Conservation (phyloP, 1,139 yeast species). For the Debaryomyces psychrophilus region DNA sequence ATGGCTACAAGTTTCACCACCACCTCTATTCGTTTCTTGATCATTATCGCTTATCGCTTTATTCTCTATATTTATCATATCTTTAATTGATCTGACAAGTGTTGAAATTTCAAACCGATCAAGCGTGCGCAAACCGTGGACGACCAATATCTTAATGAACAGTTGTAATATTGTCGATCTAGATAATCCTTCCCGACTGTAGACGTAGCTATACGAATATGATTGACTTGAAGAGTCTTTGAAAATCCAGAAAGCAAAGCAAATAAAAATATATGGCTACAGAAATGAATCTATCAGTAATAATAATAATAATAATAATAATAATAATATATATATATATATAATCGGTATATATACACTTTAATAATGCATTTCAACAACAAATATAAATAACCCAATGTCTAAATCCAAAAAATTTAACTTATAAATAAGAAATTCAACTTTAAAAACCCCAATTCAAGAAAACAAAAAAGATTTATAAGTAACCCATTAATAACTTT, state of each 20-base stretch:
- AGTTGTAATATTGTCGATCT: not conserved
- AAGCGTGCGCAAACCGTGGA: slow-evolving; percentile 1
- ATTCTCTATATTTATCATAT: not conserved
- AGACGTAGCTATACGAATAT: too few relatives aligned
- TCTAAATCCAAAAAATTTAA: slow-evolving; percentile 39
- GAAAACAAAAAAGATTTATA: slow-evolving; percentile 30
- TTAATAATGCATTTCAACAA: slow-evolving; percentile 26
- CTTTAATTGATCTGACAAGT: not conserved
- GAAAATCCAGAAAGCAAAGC: too few relatives aligned
- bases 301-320: slow-evolving; percentile 2
- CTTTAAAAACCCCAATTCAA: slow-evolving; percentile 27
- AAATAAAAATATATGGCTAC: not conserved
- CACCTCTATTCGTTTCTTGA: slow-evolving; percentile 11
- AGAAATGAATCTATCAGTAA: not conserved
- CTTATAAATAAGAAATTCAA: slow-evolving; percentile 22
- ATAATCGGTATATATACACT: slow-evolving; percentile 23
- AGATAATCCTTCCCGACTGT: too few relatives aligned
- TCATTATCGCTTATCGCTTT: slow-evolving; percentile 6
- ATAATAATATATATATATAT: slow-evolving; percentile 1
- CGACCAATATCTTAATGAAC: not conserved
- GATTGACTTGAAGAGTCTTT: too few relatives aligned
- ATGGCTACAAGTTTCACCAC: slow-evolving; percentile 10
- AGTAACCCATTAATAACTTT: slow-evolving; percentile 37
- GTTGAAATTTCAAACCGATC: not conserved
- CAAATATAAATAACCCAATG: slow-evolving; percentile 37